Evolutionary conservation across 305 asterid species (phyloP).

Genomic region (Rubia occidens): DNA sequence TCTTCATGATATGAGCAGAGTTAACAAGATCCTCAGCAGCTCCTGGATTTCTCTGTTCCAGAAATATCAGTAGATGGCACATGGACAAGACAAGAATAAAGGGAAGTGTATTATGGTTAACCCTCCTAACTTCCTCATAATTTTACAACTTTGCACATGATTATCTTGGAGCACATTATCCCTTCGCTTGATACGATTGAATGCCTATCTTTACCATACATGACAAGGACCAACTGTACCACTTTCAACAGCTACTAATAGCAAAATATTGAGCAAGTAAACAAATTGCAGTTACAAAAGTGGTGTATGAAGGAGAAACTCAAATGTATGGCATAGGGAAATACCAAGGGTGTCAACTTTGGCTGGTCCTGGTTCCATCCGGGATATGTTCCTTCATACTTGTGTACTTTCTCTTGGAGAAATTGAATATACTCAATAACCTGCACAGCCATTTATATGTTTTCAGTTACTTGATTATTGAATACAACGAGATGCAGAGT

Average conservation of each 20-base stretch:
- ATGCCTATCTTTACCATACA: background rate
- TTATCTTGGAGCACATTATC: background rate
- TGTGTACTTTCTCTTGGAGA: conserved; percentile 81
- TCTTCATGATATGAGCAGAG: conserved; percentile 36
- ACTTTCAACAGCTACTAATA: background rate
- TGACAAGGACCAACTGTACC: background rate
- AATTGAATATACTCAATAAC: conserved; percentile 91
- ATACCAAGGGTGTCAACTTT: conserved; percentile 64
- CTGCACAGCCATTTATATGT: conserved; percentile 31
- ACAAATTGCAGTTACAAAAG: background rate
- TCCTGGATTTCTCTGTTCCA: conserved; percentile 43
- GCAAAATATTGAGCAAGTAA: background rate
- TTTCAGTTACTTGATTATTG: conserved; percentile 14
- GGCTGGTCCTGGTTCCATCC: conserved; percentile 70
- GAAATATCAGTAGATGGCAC: background rate
- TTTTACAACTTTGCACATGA: background rate
- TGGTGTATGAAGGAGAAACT: background rate
- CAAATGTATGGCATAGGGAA: background rate
- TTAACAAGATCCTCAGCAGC: conserved; percentile 48
- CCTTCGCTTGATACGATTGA: background rate
- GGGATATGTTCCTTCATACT: conserved; percentile 56
- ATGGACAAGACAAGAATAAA: background rate
- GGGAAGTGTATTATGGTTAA: background rate
- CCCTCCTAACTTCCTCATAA: background rate
- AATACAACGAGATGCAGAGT: conserved; percentile 8